Evolutionary conservation across 208 protist genomes (phyloP).

Genomic region (Phytomonas sp.): DNA sequence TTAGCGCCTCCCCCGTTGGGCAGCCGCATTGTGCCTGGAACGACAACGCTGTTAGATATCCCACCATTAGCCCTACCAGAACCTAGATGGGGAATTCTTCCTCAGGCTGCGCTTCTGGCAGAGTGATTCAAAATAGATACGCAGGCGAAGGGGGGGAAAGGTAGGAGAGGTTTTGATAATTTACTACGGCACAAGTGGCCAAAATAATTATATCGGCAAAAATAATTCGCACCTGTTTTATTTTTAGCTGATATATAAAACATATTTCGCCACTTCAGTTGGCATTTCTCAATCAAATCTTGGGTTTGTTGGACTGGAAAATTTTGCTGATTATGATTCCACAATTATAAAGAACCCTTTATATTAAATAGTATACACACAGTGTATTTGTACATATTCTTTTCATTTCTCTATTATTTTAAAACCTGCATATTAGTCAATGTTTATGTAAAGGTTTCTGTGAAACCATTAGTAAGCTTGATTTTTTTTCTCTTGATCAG

Average conservation of each 20-base stretch:
- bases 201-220: background rate
- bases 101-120: constrained; percentile 6
- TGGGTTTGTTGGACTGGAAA: background rate
- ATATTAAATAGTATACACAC: background rate
- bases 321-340: background rate
- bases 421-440: background rate
- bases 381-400: background rate
- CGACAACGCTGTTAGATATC: constrained; percentile 18
- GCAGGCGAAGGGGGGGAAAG: background rate
- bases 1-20: constrained; percentile 25
- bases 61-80: constrained; percentile 26
- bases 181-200: background rate
- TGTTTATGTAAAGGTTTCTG: background rate
- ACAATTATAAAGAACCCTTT: background rate
- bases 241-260: background rate
- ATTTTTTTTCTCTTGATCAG: constrained; percentile 1
- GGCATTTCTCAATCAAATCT: background rate
- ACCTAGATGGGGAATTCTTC: constrained; percentile 32
- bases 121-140: background rate
- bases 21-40: constrained; percentile 21
- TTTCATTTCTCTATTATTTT: background rate
- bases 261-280: background rate
- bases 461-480: background rate
- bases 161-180: background rate
- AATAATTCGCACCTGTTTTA: background rate